phyloP scores from a whole-genome alignment of 2,329 filamentous ascomycete species.

The Parastagonospora avenae region DNA sequence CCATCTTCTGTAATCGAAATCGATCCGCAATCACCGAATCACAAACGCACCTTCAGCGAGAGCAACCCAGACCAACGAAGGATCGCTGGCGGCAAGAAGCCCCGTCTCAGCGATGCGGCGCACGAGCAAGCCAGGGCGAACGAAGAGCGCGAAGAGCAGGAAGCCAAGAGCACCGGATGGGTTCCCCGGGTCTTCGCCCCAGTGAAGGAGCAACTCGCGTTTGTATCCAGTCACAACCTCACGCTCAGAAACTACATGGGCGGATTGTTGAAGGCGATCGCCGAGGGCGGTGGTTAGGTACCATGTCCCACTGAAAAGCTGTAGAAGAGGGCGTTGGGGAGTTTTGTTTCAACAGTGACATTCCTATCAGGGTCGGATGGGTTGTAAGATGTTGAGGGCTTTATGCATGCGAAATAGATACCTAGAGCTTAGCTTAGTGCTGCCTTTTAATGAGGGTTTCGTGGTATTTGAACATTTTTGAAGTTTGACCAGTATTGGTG shows the following conservation, averaged over 20 bases:
- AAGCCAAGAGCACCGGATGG: slow-evolving; percentile 62
- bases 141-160: slow-evolving; percentile 51
- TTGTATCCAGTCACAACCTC: slow-evolving; percentile 71
- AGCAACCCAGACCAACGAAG: slow-evolving; percentile 30
- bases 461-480: too few relatives aligned
- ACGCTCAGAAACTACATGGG: slow-evolving; percentile 48
- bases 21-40: slow-evolving; percentile 30
- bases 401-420: slow-evolving; percentile 1
- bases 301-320: background rate
- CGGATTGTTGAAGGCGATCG: slow-evolving; percentile 42
- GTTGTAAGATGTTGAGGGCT: background rate
- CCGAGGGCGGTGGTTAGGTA: slow-evolving; percentile 36
- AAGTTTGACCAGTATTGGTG: too few relatives aligned
- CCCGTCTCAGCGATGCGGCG: slow-evolving; percentile 38
- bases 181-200: slow-evolving; percentile 72
- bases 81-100: slow-evolving; percentile 51
- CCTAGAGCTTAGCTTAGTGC: background rate
- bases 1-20: slow-evolving; percentile 29
- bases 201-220: slow-evolving; percentile 67
- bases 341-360: background rate
- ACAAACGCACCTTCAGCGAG: slow-evolving; percentile 39
- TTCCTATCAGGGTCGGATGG: background rate
- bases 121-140: slow-evolving; percentile 35
- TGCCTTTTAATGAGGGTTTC: too few relatives aligned
- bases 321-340: background rate